Conservation (phyloP, 2,329 filamentous ascomycete species). For the Ascochyta fabae region DNA sequence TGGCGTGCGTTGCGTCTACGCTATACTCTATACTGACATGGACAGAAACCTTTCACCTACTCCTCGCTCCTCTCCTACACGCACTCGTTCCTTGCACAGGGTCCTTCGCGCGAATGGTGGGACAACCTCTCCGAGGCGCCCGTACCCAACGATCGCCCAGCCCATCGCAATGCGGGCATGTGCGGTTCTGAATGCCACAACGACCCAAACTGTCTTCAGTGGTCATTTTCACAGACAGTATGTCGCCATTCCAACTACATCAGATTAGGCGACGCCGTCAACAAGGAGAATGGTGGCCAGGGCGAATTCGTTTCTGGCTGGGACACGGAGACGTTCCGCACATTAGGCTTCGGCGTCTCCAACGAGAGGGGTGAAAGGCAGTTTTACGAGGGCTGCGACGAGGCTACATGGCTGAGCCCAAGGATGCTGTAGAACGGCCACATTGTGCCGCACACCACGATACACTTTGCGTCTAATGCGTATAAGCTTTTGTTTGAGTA, state of each 20-base stretch:
- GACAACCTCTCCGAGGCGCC: constrained; percentile 44
- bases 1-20: not conserved
- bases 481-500: constrained; percentile 11
- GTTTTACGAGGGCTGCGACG: constrained; percentile 44
- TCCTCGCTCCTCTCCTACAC: constrained; percentile 48
- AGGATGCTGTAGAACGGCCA: constrained; percentile 22
- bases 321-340: constrained; percentile 46
- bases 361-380: constrained; percentile 38
- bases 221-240: constrained; percentile 47
- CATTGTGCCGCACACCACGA: constrained; percentile 1
- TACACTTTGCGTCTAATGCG: not conserved
- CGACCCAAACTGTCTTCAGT: constrained; percentile 45
- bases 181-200: constrained; percentile 45
- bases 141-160: constrained; percentile 44
- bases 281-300: constrained; percentile 42
- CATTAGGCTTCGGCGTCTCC: constrained; percentile 45
- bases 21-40: not conserved
- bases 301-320: constrained; percentile 49
- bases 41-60: constrained; percentile 47
- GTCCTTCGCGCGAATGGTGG: constrained; percentile 44
- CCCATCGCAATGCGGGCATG: constrained; percentile 41
- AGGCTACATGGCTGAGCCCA: constrained; percentile 50
- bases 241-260: constrained; percentile 48
- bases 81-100: constrained; percentile 41
- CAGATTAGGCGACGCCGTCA: constrained; percentile 43